Evolutionary conservation across 2,329 filamentous ascomycete genomes (phyloP).

Genomic region (Penicillium concentricum): DNA sequence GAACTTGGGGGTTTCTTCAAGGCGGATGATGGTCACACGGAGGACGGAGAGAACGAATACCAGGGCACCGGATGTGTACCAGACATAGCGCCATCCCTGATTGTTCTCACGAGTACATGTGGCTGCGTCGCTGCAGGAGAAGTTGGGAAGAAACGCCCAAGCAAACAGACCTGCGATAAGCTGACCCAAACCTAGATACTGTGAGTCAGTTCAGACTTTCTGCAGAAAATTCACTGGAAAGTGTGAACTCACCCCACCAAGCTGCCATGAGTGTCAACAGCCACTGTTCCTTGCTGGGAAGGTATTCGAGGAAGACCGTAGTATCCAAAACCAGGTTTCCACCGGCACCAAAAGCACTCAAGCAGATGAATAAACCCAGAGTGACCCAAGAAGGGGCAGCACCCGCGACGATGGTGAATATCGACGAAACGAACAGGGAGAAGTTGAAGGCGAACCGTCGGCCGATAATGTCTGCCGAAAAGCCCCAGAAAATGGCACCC

Average conservation of each 20-base stretch:
- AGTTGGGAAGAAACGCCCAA: constrained; percentile 53
- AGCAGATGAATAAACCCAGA: constrained; percentile 62
- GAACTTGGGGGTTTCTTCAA: constrained; percentile 59
- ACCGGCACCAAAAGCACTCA: constrained; percentile 64
- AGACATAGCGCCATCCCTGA: constrained; percentile 59
- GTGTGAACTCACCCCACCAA: constrained; percentile 32
- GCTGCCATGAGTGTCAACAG: constrained; percentile 42
- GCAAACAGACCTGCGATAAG: constrained; percentile 54
- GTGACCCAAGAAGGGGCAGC: constrained; percentile 65
- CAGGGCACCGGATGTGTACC: constrained; percentile 53
- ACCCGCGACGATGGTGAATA: constrained; percentile 64
- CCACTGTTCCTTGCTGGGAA: constrained; percentile 62
- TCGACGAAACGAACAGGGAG: constrained; percentile 61
- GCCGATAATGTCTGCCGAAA: constrained; percentile 66
- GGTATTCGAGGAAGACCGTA: constrained; percentile 58
- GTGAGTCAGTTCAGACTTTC: background rate
- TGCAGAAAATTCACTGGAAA: background rate
- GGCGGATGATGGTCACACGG: constrained; percentile 54
- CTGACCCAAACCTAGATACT: constrained; percentile 41
- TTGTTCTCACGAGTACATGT: constrained; percentile 54
- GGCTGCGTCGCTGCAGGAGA: constrained; percentile 46
- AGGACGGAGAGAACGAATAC: constrained; percentile 55
- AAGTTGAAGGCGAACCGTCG: constrained; percentile 68
- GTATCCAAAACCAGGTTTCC: constrained; percentile 65
- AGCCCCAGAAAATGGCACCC: constrained; percentile 63